Conservation (phyloP, 495 filamentous ascomycete genomes). For the Oleoguttula mirabilis region DNA sequence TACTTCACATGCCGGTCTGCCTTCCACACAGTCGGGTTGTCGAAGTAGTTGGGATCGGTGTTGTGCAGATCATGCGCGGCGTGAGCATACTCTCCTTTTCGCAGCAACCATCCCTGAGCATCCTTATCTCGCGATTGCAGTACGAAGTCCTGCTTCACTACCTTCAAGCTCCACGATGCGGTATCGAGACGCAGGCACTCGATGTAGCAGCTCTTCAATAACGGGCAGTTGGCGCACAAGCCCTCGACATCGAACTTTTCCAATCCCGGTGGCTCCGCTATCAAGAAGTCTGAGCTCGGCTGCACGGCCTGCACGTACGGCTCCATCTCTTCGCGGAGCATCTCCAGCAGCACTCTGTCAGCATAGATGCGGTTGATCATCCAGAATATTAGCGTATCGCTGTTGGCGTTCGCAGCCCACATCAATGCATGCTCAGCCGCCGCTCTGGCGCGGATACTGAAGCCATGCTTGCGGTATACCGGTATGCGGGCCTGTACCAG, state of each 20-base stretch:
- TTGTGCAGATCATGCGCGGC: slow-evolving; percentile 41
- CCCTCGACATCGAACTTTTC: slow-evolving; percentile 34
- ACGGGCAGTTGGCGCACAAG: slow-evolving; percentile 36
- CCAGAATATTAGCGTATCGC: slow-evolving; percentile 45
- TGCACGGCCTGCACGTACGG: slow-evolving; percentile 36
- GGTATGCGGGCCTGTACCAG: slow-evolving; percentile 15
- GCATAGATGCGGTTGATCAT: slow-evolving; percentile 42
- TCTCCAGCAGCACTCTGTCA: slow-evolving; percentile 31
- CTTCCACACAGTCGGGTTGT: slow-evolving; percentile 39
- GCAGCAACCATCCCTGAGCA: slow-evolving; percentile 32
- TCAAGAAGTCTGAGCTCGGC: slow-evolving; percentile 35
- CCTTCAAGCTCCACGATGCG: slow-evolving; percentile 35
- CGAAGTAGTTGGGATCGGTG: slow-evolving; percentile 37
- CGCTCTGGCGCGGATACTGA: slow-evolving; percentile 19
- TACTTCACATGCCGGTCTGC: slow-evolving; percentile 38
- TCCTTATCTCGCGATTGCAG: slow-evolving; percentile 34
- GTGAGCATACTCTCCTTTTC: slow-evolving; percentile 38
- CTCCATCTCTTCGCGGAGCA: slow-evolving; percentile 42
- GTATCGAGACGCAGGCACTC: slow-evolving; percentile 44
- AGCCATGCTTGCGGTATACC: slow-evolving; percentile 16
- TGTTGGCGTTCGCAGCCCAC: slow-evolving; percentile 44
- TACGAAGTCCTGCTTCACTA: slow-evolving; percentile 35
- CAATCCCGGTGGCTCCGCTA: slow-evolving; percentile 43
- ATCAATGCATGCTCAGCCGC: slow-evolving; percentile 28
- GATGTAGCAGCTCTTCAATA: slow-evolving; percentile 43